Evolutionary conservation across 371 early-diverging fungal species (phyloP).

Genomic region (Mucor indicus): DNA sequence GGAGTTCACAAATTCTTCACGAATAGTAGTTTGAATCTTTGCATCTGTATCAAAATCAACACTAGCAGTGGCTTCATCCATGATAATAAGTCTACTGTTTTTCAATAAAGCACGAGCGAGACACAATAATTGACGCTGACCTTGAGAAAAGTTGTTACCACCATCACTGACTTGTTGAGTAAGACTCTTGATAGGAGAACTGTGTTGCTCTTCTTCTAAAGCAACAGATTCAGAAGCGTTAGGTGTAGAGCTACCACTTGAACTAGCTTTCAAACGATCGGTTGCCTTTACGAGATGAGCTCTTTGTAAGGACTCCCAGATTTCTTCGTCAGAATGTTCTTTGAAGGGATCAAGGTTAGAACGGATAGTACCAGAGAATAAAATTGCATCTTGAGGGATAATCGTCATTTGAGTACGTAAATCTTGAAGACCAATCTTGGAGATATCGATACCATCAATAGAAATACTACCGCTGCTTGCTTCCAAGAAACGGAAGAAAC

Average conservation of each 20-base stretch:
- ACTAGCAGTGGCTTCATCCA: constrained; percentile 87
- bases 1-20: constrained; percentile 61
- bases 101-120: constrained; percentile 82
- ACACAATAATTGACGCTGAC: constrained; percentile 86
- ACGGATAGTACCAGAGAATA: constrained; percentile 77
- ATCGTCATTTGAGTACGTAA: constrained; percentile 73
- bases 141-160: constrained; percentile 83
- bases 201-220: constrained; percentile 31
- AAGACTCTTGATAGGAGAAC: constrained; percentile 54
- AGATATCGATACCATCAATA: constrained; percentile 79
- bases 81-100: constrained; percentile 70
- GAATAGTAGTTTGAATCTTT: constrained; percentile 79
- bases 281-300: constrained; percentile 38
- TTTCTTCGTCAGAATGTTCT: constrained; percentile 54
- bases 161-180: constrained; percentile 62
- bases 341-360: constrained; percentile 73
- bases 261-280: constrained; percentile 3
- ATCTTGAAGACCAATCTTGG: constrained; percentile 66
- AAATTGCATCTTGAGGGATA: constrained; percentile 82
- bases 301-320: constrained; percentile 70
- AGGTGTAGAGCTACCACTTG: constrained; percentile 6
- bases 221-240: background rate
- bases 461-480: constrained; percentile 65
- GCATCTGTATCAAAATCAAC: constrained; percentile 80
- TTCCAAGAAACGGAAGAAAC: constrained; percentile 78